Base-by-base conservation (phyloP, 805 yeast species). In the Starmerella ratchasimensis region DNA sequence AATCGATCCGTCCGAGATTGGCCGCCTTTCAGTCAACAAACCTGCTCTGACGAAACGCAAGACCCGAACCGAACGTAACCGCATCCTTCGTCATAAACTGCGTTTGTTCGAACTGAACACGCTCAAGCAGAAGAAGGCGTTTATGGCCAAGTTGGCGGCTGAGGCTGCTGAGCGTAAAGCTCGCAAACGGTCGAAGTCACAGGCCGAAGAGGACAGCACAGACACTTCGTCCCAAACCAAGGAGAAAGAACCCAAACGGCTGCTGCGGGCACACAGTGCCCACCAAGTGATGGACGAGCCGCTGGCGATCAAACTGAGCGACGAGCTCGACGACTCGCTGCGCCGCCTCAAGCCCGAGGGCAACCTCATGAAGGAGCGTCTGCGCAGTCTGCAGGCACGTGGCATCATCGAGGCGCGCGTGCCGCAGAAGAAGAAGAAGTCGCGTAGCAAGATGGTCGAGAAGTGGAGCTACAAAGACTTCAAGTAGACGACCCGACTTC, bases 401-500 rank as follows among this genome's bases (percentile, higher is more conserved):
- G 98, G 98, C 49, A 72, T 77, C 54, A 67, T 90, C 39, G 98
- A 88, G 59, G 67, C 94, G 5, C 73, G 96, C 61, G 69, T 76
- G 26, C 81, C 78, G 10, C 74, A 71, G 41, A 36, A 36, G 37
- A 67, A 66, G 47, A 73, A 72, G 57, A 76, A 72, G 56, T 78
- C 76, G 53, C 67, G 74, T 49, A 77, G 69, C 42, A 82, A 79
- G 65, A 61, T 79, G 44, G 80, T 93, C 22, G 95, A 88, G 59
- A 88, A 86, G 62, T 83, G 93, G 93, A 71, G 86, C 24, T 81
- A 80, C 62, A 88, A 88, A 63, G 93, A 88, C 61, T 81, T 80
- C 40, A 30, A 39, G 15, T 38, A 35, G 32, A 22, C 9, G 13
- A 18, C 7, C 16, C 7, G n/a, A n/a, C n/a, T n/a, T n/a, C n/a